Evolutionary conservation across 257 asterid genomes (phyloP).

Genomic region (Solanum appendiculatum): DNA sequence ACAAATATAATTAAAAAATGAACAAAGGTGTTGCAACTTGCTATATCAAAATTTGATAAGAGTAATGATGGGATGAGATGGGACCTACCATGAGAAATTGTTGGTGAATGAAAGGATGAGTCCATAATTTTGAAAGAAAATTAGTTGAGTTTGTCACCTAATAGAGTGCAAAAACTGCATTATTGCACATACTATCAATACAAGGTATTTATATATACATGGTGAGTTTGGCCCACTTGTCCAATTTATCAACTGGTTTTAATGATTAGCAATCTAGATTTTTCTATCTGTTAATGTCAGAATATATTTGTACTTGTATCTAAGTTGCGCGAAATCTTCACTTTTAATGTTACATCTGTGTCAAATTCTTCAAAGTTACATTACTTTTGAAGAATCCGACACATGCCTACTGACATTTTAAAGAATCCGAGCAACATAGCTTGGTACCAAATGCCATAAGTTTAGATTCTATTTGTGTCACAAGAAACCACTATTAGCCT

Average conservation of each 20-base stretch:
- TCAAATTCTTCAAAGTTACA: too few species aligned
- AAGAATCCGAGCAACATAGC: too few species aligned
- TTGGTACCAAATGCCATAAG: background rate
- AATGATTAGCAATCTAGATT: background rate
- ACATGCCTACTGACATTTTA: too few species aligned
- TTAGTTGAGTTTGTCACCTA: background rate
- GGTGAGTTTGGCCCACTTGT: background rate
- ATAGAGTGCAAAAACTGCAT: background rate
- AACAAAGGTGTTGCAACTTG: background rate
- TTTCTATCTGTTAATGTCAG: background rate
- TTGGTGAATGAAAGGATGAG: background rate
- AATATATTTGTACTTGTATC: background rate
- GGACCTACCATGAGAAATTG: constrained; percentile 20
- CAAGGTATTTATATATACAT: background rate
- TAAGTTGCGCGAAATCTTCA: too few species aligned
- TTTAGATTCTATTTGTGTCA: background rate
- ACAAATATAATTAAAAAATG: background rate
- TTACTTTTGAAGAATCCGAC: too few species aligned
- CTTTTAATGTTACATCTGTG: too few species aligned
- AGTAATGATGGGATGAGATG: background rate
- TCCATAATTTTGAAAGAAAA: background rate
- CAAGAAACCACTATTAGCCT: background rate
- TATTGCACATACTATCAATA: background rate
- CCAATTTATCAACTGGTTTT: background rate
- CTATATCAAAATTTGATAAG: background rate